A percentile compares a stretch with the other conserved stretches of the same genome.
Conservation (phyloP, 129 eudicot genomes). For the Scalesia atractyloides region DNA sequence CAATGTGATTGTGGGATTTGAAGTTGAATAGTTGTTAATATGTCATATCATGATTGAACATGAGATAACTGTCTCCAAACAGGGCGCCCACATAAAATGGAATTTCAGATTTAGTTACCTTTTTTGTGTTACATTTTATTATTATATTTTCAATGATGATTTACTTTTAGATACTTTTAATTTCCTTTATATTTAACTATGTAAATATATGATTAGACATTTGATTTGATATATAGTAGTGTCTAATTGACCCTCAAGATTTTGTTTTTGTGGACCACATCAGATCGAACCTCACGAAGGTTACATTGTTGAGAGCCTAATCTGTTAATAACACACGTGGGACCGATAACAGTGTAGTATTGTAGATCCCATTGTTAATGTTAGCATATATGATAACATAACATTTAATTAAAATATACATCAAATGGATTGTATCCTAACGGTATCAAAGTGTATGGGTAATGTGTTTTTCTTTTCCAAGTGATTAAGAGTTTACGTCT, state of each 20-base stretch:
- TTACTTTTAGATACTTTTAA: not conserved
- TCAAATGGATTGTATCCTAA: no score
- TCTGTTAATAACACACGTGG: no score
- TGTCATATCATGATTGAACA: slow-evolving; percentile 40
- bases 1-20: slow-evolving; percentile 13
- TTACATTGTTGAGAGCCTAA: no score
- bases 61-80: slow-evolving; percentile 27
- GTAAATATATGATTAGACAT: not conserved
- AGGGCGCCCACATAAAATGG: slow-evolving; percentile 28
- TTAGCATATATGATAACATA: not conserved
- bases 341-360: not conserved
- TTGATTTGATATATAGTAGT: no score
- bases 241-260: no score
- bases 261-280: no score
- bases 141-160: not conserved
- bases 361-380: not conserved
- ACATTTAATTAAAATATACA: not conserved
- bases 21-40: slow-evolving; percentile 32
- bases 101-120: slow-evolving; percentile 26
- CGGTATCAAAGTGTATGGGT: no score
- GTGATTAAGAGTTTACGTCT: no score
- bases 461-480: no score
- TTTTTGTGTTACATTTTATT: slow-evolving; percentile 13
- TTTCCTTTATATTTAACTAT: slow-evolving; percentile 2
- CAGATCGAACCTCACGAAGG: no score